Evolutionary conservation across 2,329 filamentous ascomycete species (phyloP).

Genomic region (Fusarium fracticaudum): DNA sequence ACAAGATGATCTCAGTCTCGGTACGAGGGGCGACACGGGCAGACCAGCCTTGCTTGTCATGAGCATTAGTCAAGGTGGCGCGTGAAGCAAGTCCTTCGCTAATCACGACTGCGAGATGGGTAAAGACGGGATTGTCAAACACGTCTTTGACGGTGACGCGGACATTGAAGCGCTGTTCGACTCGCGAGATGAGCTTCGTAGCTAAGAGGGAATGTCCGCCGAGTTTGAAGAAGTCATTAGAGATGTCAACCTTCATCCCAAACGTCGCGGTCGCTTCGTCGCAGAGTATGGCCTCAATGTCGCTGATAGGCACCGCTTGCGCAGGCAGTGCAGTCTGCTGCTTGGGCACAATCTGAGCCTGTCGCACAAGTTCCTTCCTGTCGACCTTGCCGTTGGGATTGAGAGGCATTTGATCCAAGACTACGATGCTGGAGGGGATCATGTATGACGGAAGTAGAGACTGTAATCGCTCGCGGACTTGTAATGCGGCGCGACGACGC

Average conservation of each 20-base stretch:
- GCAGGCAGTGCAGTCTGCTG: background rate
- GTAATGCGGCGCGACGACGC: background rate
- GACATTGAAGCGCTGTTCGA: background rate
- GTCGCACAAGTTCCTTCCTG: constrained; percentile 15
- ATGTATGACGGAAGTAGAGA: constrained; percentile 39
- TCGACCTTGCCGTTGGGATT: constrained; percentile 42
- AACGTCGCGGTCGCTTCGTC: background rate
- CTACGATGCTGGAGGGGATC: constrained; percentile 35
- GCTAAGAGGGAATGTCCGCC: constrained; percentile 10
- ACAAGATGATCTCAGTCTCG: background rate
- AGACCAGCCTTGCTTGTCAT: constrained; percentile 1
- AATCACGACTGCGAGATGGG: background rate
- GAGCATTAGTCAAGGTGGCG: background rate
- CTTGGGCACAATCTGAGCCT: background rate
- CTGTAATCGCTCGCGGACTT: constrained; percentile 1
- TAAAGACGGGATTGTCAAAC: background rate
- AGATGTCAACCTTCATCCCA: background rate
- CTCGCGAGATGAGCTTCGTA: background rate
- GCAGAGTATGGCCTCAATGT: background rate
- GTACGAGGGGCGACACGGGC: background rate
- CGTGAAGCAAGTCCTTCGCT: background rate
- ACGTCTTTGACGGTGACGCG: background rate
- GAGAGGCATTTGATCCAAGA: constrained; percentile 40
- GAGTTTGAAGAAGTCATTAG: constrained; percentile 9
- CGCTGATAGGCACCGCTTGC: background rate